phyloP scores from a whole-genome alignment of 1,284 basidiomycete genomes.

The Cutaneotrichosporon cavernicola region DNA sequence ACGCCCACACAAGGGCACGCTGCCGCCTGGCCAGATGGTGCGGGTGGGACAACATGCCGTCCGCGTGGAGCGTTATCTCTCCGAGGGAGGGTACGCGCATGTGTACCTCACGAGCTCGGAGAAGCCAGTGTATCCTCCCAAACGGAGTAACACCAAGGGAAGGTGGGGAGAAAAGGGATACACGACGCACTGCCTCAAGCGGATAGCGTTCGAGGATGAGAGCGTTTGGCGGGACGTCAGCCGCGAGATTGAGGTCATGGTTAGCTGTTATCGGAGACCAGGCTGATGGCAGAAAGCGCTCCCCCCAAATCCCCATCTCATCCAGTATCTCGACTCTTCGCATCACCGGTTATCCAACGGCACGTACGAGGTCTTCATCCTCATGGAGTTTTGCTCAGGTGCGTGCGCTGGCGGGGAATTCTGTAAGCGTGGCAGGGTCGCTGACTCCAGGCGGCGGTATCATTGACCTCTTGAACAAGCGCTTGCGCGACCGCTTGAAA shows the following conservation, averaged over 20 bases:
- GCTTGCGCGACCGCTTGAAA: conserved; percentile 85
- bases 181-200: conserved; percentile 94
- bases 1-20: conserved; percentile 51
- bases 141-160: conserved; percentile 28
- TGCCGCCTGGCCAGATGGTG: conserved; percentile 75
- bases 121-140: conserved; percentile 67
- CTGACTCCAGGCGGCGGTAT: conserved; percentile 77
- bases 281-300: conserved; percentile 39
- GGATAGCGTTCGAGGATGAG: conserved; percentile 90
- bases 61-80: conserved; percentile 83
- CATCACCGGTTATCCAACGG: conserved; percentile 79
- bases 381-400: conserved; percentile 94
- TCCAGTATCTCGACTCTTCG: conserved; percentile 59
- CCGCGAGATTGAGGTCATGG: conserved; percentile 98
- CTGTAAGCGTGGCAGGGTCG: neutral
- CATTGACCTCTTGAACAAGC: conserved; percentile 98
- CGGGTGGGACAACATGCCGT: conserved; percentile 86
- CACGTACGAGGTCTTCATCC: conserved; percentile 92
- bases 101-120: conserved; percentile 92
- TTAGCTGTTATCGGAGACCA: conserved; percentile 53
- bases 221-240: conserved; percentile 88
- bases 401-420: conserved; percentile 24
- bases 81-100: conserved; percentile 97
- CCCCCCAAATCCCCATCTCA: conserved; percentile 40
- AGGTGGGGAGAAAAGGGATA: conserved; percentile 59